These are phyloP conservation scores for Hypoxylon sp. DNA, from an alignment of 2,329 filamentous ascomycete genomes.

Conservation along the genomic window DNA sequence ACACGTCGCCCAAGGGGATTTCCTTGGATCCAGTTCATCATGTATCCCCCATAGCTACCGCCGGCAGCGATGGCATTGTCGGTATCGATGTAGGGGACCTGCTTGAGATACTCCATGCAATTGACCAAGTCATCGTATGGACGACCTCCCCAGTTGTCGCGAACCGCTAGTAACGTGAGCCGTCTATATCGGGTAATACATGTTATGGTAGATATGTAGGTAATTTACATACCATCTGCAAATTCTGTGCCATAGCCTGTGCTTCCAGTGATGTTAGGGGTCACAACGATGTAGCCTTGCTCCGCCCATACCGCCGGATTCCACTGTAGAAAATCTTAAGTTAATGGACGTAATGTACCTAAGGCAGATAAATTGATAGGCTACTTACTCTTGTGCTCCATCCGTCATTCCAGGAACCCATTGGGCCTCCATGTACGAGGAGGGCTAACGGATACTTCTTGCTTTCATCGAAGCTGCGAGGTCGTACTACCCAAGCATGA, in stretches of 20 bases:
- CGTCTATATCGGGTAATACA: background rate
- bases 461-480: slow-evolving; percentile 53
- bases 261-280: slow-evolving; percentile 69
- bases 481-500: slow-evolving; percentile 56
- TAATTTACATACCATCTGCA: slow-evolving; percentile 44
- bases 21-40: slow-evolving; percentile 70
- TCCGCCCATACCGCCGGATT: slow-evolving; percentile 69
- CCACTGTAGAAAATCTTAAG: slow-evolving; percentile 53
- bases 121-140: slow-evolving; percentile 68
- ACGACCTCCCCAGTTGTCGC: slow-evolving; percentile 63
- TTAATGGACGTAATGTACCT: background rate
- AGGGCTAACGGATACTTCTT: slow-evolving; percentile 55
- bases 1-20: slow-evolving; percentile 62
- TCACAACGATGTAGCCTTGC: slow-evolving; percentile 70
- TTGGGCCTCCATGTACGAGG: slow-evolving; percentile 56
- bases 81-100: slow-evolving; percentile 65
- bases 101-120: slow-evolving; percentile 63
- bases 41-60: slow-evolving; percentile 68
- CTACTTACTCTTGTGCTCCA: slow-evolving; percentile 60
- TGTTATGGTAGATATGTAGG: background rate
- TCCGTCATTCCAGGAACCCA: slow-evolving; percentile 62
- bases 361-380: slow-evolving; percentile 16
- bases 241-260: slow-evolving; percentile 64
- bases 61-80: slow-evolving; percentile 64
- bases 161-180: slow-evolving; percentile 59